phyloP scores from a whole-genome alignment of 768 basidiomycete genomes.

The Royoungia palumana region DNA sequence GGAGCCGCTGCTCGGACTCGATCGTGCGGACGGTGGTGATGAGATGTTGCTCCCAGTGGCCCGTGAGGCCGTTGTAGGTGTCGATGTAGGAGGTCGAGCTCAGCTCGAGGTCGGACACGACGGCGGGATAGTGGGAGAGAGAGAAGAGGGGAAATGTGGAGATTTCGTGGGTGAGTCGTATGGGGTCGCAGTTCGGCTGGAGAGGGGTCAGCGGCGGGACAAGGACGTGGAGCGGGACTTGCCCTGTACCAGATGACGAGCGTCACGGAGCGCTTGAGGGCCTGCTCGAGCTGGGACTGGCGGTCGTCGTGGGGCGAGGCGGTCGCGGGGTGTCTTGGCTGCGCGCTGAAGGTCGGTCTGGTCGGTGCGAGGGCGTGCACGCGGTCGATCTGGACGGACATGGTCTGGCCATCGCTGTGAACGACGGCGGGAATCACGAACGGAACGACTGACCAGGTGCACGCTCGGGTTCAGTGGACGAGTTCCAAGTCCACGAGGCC shows the following conservation, averaged over 20 bases:
- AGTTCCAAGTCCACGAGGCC: conserved; percentile 19
- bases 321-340: conserved; percentile 12
- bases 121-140: conserved; percentile 47
- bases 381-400: conserved; percentile 31
- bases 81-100: conserved; percentile 54
- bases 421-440: not conserved
- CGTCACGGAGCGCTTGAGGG: conserved; percentile 53
- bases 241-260: conserved; percentile 73
- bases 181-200: conserved; percentile 51
- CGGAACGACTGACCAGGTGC: conserved; percentile 1
- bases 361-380: conserved; percentile 19
- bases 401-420: conserved; percentile 5
- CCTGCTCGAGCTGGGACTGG: conserved; percentile 34
- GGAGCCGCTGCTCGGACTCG: conserved; percentile 54
- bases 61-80: conserved; percentile 48
- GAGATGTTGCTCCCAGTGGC: conserved; percentile 68
- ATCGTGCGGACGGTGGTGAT: conserved; percentile 58
- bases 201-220: conserved; percentile 6
- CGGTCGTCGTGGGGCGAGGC: conserved; percentile 19
- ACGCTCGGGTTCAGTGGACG: conserved; percentile 12
- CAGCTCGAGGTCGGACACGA: conserved; percentile 56
- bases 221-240: conserved; percentile 3
- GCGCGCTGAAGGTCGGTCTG: conserved; percentile 12
- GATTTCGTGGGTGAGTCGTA: conserved; percentile 55
- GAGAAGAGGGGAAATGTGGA: conserved; percentile 66